Evolutionary conservation across 1,139 yeast genomes (phyloP), one percentile per base, ranked within the genome.

Genomic region (Yamadazyma epiphylla): DNA sequence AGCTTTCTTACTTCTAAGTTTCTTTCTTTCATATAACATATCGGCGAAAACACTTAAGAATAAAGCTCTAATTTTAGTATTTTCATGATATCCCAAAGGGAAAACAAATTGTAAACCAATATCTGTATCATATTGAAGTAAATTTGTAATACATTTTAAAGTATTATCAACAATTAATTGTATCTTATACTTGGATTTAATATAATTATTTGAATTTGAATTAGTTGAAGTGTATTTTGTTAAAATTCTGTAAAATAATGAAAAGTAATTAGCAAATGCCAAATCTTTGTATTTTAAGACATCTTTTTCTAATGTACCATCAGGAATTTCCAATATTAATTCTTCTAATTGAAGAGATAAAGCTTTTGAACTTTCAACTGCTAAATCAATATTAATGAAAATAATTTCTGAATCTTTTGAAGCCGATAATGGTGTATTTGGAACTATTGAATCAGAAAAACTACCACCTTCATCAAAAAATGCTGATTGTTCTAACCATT

Each of bases 1-100:
- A 10, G 4, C 64, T 15, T 53, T 59, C 23, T 41, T 42, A 1
- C 42, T 38, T 5, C 39, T 40, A 19, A 42, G 46, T 8, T 38
- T 34, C 30, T 60, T 64, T 48, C 53, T 70, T 51, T 55, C 72
- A 50, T 47, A 68, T 59, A 48, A 79, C 74, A 53, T 83, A 34
- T 80, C 77, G 1, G 84, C 76, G 46, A 87, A 84, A 3, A 86
- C 91, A 41, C 81, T 81, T 48, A 86, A 64, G 48, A 86, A 85
- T 1, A 91, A 78, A 5, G 82, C 62, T 36, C 94, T 61, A 19
- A 85, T 76, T 32, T 77, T 72, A 13, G 60, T 56, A 47, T 83
- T 83, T 23, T 72, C 74, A 44, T 86, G 87, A 45, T 78, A 83
- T 0, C 95, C 94, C 48, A 86, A 65, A 0, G 94, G 88, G 11